Percentiles rank a stretch among this genome's conserved stretches.
phyloP scores from a whole-genome alignment of 352 stramenopile genomes.

The Thalassiosira livingstoniorum region DNA sequence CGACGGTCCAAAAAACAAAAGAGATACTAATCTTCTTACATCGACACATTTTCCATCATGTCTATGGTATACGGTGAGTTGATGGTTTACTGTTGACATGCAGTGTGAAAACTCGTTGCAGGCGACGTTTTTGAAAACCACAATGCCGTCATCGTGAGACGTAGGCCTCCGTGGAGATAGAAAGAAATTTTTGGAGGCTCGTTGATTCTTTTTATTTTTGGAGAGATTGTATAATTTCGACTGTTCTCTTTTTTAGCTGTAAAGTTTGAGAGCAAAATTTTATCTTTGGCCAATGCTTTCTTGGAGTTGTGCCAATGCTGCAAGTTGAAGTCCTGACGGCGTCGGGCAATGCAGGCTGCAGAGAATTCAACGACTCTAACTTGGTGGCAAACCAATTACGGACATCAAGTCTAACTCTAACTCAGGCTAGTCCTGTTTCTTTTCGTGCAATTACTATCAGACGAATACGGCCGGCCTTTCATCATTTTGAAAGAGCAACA shows the following conservation, averaged over 20 bases:
- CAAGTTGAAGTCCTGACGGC: neutral
- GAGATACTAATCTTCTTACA: no score
- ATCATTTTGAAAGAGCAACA: conserved; percentile 99
- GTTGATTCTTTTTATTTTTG: no score
- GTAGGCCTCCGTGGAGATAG: no score
- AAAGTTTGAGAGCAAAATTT: neutral
- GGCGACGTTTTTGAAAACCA: no score
- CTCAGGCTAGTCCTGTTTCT: conserved; percentile 46
- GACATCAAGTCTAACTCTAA: neutral
- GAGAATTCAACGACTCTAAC: no score
- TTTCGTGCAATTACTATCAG: conserved; percentile 57
- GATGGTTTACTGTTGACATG: neutral
- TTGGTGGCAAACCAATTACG: neutral
- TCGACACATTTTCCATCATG: conserved; percentile 35
- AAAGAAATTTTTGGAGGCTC: no score
- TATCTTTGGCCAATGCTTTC: neutral
- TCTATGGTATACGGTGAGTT: conserved; percentile 30
- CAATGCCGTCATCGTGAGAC: no score
- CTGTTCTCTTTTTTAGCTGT: no score
- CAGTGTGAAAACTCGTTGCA: neutral
- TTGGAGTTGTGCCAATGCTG: neutral
- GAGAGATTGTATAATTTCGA: no score
- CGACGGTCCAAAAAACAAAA: no score
- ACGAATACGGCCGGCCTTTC: conserved; percentile 99
- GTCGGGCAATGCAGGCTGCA: neutral